Conservation (phyloP, 306 rosid species). For the Ceratonia siliqua region DNA sequence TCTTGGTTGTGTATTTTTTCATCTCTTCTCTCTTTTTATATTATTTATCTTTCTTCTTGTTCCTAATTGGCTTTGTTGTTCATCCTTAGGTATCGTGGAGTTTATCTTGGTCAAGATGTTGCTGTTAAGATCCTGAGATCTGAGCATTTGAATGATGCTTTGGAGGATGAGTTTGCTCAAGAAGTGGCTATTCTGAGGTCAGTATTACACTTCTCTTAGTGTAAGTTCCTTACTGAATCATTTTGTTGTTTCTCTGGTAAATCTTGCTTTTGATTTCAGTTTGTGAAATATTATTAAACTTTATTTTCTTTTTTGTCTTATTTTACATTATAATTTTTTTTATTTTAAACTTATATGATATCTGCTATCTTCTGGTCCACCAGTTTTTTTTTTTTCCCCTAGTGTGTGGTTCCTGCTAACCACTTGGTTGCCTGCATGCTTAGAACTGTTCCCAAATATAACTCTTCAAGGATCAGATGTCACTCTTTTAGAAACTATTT, state of each 20-base stretch:
- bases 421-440: conserved; percentile 4
- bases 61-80: conserved; percentile 27
- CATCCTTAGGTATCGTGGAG: conserved; percentile 71
- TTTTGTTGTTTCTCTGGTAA: background rate
- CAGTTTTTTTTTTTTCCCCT: background rate
- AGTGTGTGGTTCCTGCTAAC: background rate
- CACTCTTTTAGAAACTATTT: background rate
- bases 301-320: background rate
- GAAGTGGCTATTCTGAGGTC: conserved; percentile 94
- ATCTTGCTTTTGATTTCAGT: conserved; percentile 21
- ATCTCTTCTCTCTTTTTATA: background rate
- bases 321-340: background rate
- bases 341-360: background rate
- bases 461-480: background rate
- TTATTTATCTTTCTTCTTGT: conserved; percentile 13
- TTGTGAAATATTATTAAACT: conserved; percentile 13
- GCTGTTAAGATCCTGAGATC: conserved; percentile 92
- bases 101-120: conserved; percentile 88
- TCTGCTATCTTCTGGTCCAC: background rate
- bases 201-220: conserved; percentile 23
- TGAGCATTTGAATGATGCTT: conserved; percentile 80
- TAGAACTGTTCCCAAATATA: background rate
- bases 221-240: conserved; percentile 18
- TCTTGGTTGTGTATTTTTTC: background rate
- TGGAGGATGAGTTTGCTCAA: conserved; percentile 92